Evolutionary conservation across 768 basidiomycete species (phyloP), one percentile per base, ranked within the genome.

Genomic region (Termitomyces sp.): DNA sequence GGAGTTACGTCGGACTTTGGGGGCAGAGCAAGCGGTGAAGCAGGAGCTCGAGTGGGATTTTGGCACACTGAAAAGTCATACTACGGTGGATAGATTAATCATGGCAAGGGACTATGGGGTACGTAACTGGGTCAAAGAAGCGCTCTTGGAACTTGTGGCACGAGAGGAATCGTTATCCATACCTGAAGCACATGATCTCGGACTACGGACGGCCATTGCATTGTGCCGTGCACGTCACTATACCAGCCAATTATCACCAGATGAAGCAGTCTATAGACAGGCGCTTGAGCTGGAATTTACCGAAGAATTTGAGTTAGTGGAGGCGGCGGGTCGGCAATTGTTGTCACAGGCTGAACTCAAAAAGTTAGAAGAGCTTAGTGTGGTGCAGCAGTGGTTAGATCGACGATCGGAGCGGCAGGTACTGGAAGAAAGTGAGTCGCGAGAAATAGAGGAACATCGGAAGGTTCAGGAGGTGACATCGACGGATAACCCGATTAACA

Each of bases 101-200:
- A 31, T 58, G 42, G 60, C 60, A 20, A 48, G 49, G 26, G 37
- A 51, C n/a, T 46, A 55, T 37, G 48, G 46, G 4, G 39, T 61
- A 26, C 26, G 43, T n/a, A 43, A 34, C n/a, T 61, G 56, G 57
- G 26, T 55, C 14, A n/a, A 34, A 7, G 53, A 36, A 27, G 53
- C 53, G 16, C 46, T 58, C 29, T 14, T 24, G 10, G 56, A 57
- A 3, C 53, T 61, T 31, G 43, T 4, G 13, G 20, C 20, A 24
- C 32, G 41, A 12, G 34, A 22, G 18, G 49, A 54, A 42, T 16
- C 27, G 5, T 20, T 57, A 18, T 51, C 60, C 16, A 18, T 26
- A 2, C 18, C 31, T 13, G 60, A 61, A 34, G 60, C 53, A 5
- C 31, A 14, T 8, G 34, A 55, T 16, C 22, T 61, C 14, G 56